Base-by-base conservation (phyloP, 495 filamentous ascomycete genomes). In the Coniosporium apollinis region DNA sequence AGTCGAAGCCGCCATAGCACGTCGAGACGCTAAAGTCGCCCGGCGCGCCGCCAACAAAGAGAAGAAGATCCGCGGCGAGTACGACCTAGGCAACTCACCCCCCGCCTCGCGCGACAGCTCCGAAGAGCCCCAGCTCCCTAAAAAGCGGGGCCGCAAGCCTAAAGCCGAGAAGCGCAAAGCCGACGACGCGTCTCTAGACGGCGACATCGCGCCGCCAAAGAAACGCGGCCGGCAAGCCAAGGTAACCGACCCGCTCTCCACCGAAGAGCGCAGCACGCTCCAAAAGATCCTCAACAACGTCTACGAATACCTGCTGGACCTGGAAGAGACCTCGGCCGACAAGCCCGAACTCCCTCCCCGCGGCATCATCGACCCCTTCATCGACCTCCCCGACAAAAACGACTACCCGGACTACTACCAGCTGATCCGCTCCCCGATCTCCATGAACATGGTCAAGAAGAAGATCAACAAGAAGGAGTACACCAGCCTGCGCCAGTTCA, bases 401-500 rank as follows among this genome's bases (percentile, higher is more conserved):
- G 69, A 79, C 19, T 96, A 87, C 52, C 76, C 81, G 4, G 85
- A 94, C 46, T 97, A 97, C 54, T 96, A 94, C 56, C 59, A 82
- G 54, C 72, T 94, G 54, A 96, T 96, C 53, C 70, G 75, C 45
- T 74, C 77, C 19, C 89, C 89, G 0, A 93, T 97, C 51, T 82
- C 77, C 40, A 91, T 94, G 74, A 83, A 89, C 24, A 73, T 79
- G 57, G 92, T 97, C 48, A 71, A 76, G 55, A 84, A 77, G 54
- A 85, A 81, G 62, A 91, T 97, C 56, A 92, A 92, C 62, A 82
- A 78, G 44, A 78, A 86, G 41, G 81, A 94, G 43, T 97, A 96
- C 54, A 72, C 72, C 43, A 78, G 65, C 49, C 56, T 94, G 37
- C 73, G 62, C 42, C 79, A 82, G 42, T 81, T 96, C 67, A 63